Evolutionary conservation across 176 grass and related monocot genomes (phyloP), one percentile per base, ranked within the genome.

Genomic region (Juncus inflexus): DNA sequence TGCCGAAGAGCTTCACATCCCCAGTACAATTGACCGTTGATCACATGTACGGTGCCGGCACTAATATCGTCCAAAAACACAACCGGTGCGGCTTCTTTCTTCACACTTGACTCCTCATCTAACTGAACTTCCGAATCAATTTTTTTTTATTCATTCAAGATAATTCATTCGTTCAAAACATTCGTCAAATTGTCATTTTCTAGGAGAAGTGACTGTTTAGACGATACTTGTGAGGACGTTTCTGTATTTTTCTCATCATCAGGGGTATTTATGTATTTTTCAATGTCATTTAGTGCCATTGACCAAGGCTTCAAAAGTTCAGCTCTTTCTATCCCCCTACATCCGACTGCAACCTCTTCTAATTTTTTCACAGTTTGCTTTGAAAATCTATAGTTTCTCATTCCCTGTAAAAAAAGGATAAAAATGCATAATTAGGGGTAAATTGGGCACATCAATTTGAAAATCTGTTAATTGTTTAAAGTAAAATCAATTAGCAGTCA

Each of bases 361-460:
- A 96, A 81, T 38, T 82, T 84, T 82, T 89, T 91, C 45, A 89
- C 82, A 40, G 84, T 96, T 80, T 81, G 70, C 43, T 91, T 86
- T 9, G 88, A 81, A 11, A 74, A 91, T 89, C 63, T 91, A 65
- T 77, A 91, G 72, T 81, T 91, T 12, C 79, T 77, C 63, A 72
- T 74, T 37, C 63, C 64, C 92, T 96, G 50, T 28, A 8, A 74
- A 52, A 78, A 38, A 41, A 73, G 7, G 67, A 28, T 40, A 49
- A 3, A 73, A 50, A 28, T 28, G 19, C 19, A 28, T 28, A 28
- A 28, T 28, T 28, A 28, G 19, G 19, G 19, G 19, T 28, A 28
- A 28, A 28, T 28, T 28, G 19, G 19, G 1, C 19, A 28, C 19
- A 28, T 28, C 19, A 28, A 28, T 28, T 28, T 28, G 19, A 28